phyloP scores from a whole-genome alignment of 768 basidiomycete species.

The Podaxis pistillaris region DNA sequence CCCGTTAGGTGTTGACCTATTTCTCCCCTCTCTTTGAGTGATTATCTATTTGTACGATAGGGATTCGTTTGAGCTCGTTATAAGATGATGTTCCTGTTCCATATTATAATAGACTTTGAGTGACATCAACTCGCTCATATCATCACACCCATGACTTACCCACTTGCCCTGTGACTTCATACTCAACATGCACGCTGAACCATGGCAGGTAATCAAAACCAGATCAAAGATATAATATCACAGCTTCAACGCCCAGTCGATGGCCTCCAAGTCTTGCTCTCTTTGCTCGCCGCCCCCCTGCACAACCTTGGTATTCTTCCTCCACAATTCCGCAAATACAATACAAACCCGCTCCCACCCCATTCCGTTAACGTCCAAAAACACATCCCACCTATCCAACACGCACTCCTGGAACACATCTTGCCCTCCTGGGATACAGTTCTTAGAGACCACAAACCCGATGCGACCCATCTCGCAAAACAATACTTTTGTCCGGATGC shows the following conservation, averaged over 20 bases:
- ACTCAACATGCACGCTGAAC: background rate
- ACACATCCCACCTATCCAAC: slow-evolving; percentile 61
- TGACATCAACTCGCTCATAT: background rate
- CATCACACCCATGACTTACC: background rate
- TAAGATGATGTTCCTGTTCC: background rate
- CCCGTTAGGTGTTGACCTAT: background rate
- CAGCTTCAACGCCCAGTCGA: slow-evolving; percentile 45
- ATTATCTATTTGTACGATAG: slow-evolving; percentile 15
- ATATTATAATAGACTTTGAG: background rate
- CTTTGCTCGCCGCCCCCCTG: slow-evolving; percentile 59
- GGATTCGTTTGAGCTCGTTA: background rate
- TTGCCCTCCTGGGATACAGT: slow-evolving; percentile 65
- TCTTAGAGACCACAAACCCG: slow-evolving; percentile 45
- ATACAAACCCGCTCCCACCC: slow-evolving; percentile 35
- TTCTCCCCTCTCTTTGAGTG: background rate
- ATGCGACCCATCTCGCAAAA: slow-evolving; percentile 42
- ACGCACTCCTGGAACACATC: slow-evolving; percentile 58
- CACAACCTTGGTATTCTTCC: slow-evolving; percentile 57
- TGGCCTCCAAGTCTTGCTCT: slow-evolving; percentile 50
- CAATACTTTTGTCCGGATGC: slow-evolving; percentile 76
- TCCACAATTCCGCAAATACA: slow-evolving; percentile 47
- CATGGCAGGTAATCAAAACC: slow-evolving; percentile 20
- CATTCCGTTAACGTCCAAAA: slow-evolving; percentile 32
- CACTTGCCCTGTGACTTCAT: background rate
- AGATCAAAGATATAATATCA: slow-evolving; percentile 39